Base-by-base conservation (phyloP, 2,329 filamentous ascomycete genomes). In the Trichoderma aggressivum region DNA sequence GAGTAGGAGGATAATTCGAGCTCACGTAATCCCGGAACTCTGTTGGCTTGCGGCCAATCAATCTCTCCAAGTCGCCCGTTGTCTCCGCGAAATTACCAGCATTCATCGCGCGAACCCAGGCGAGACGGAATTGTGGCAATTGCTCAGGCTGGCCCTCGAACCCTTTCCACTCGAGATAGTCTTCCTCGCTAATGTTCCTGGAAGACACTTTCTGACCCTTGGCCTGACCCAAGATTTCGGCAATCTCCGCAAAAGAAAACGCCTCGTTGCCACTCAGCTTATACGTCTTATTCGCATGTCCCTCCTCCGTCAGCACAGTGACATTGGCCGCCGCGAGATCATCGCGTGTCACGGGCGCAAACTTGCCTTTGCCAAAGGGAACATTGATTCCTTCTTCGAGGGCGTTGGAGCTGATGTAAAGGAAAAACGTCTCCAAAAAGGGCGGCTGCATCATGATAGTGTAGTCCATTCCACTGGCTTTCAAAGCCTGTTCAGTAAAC, bases 241-340 rank as follows among this genome's bases (percentile, higher is more conserved):
- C 55, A 47, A 59, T 16, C n/a, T 67, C 12, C 32, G 64, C 39
- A 59, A 58, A 34, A 43, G 55, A 59, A n/a, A 59, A 59, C 36
- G 64, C 64, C 53, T 67, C 64, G 26, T 67, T 21, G 34, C 64
- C 55, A 59, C 64, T 67, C 36, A 67, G 64, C 53, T 67, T 67
- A 59, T 67, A 65, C 11, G 62, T 67, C 64, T 67, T 58, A 67
- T 67, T 59, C 36, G 30, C 62, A 55, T 65, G 64, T 8, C 53
- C 36, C 14, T 43, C 26, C 8, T 50, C 34, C 14, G 64, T 67
- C 64, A 67, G 50, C 36, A 67, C 53, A 11, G 64, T 12, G n/a
- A 67, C 53, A 47, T 59, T 67, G 36, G 53, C 34, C 11, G 50
- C 53, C 16, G 64, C 53, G 34, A 67, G 26, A 7, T 59, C 64